Conservation (phyloP, 2,329 filamentous ascomycete genomes). For the Cryphonectria naterciae region DNA sequence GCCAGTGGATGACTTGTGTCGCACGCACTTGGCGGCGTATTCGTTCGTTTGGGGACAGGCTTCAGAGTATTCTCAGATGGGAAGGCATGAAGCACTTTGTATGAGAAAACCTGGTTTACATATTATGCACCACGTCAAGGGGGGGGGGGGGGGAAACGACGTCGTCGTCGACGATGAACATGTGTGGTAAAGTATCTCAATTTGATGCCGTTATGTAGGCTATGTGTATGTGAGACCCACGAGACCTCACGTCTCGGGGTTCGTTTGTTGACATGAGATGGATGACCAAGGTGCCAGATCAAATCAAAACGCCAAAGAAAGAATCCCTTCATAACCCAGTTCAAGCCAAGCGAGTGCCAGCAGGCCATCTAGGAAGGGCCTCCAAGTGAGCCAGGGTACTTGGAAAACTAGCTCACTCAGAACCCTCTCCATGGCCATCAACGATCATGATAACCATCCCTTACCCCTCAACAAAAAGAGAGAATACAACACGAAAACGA, state of each 20-base stretch:
- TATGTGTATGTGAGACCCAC: neutral
- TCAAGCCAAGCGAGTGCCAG: neutral
- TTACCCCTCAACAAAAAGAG: neutral
- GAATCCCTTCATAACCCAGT: neutral
- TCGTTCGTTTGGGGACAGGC: neutral
- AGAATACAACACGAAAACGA: neutral
- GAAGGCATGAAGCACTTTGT: neutral
- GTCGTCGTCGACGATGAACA: neutral
- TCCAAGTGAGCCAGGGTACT: neutral
- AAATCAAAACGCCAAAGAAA: neutral
- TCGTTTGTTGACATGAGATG: neutral
- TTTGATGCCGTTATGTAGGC: neutral
- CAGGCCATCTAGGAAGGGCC: neutral
- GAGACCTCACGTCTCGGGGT: neutral
- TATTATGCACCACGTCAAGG: neutral
- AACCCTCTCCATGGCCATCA: neutral
- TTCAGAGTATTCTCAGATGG: neutral
- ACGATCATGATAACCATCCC: neutral
- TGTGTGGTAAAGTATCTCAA: neutral
- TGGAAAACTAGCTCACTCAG: neutral
- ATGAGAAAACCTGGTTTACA: neutral
- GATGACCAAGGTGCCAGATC: neutral
- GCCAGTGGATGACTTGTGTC: neutral
- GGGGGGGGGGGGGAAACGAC: too few species aligned
- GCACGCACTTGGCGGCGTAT: neutral